Base-by-base conservation (phyloP, 2,329 filamentous ascomycete genomes). In the Aspergillus uvarum region DNA sequence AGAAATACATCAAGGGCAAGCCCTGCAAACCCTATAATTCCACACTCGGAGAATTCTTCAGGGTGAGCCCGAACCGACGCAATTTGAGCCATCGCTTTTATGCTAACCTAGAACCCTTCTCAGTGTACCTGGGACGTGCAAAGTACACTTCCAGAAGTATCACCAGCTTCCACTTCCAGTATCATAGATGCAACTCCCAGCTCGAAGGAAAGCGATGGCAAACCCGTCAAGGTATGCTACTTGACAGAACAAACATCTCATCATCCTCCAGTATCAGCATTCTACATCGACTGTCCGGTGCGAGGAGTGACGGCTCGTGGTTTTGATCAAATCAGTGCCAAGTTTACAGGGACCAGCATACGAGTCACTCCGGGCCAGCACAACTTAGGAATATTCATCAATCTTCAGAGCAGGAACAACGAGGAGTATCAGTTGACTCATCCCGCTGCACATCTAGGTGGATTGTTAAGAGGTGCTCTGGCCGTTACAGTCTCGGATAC, bases 11-110 rank as follows among this genome's bases (percentile, higher is more conserved):
- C 75, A 98, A 98, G 81, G 94, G 94, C 61, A 96, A 93, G 81
- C 95, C 95, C 48, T 98, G 94, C 87, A 99, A 99, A 79, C 95
- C 95, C 11, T 99, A 99, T 81, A 99, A 99, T 78, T 97, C 93
- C 51, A 93, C 92, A 38, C 80, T 99, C 54, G 95, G 95, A 65
- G 95, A 99, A 80, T 99, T 99, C 80, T 99, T 99, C 80, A 86
- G 92, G 79, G 91, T 93, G 81, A 71, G 87, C 67, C 24, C n/a
- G 31, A 24, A 8, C 10, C 11, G 14, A 35, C 12, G 12, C 14
- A 16, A 35, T 16, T 42, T 14, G 11, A 35, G 31, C 21, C 6
- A 22, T 14, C 42, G 16, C 14, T 21, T 16, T 21, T 31, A 11
- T 49, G n/a, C n/a, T 58, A 31, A 54, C 47, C 55, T 44, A 26